Evolutionary conservation across 495 filamentous ascomycete genomes (phyloP).

Genomic region (Daldinia childiae): DNA sequence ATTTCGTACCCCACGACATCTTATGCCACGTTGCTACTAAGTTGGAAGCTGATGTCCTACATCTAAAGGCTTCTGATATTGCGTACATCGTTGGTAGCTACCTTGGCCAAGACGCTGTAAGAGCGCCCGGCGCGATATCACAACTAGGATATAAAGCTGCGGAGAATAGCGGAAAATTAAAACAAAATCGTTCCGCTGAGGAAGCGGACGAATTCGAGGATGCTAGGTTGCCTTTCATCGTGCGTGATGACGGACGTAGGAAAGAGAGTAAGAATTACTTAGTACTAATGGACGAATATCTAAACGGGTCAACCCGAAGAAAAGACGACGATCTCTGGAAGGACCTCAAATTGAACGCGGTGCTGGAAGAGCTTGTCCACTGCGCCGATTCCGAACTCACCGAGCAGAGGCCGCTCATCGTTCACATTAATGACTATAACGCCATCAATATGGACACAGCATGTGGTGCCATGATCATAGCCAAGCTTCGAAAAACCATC

Average conservation of each 20-base stretch:
- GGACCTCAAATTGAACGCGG: constrained; percentile 54
- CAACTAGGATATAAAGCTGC: constrained; percentile 72
- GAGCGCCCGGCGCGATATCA: constrained; percentile 57
- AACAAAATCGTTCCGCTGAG: constrained; percentile 27
- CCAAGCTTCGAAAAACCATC: constrained; percentile 73
- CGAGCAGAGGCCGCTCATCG: constrained; percentile 59
- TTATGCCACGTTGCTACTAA: constrained; percentile 63
- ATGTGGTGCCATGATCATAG: constrained; percentile 67
- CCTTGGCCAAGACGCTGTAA: constrained; percentile 67
- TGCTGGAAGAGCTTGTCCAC: constrained; percentile 51
- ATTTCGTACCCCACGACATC: constrained; percentile 44
- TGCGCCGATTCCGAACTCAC: constrained; percentile 43
- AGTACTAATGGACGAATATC: constrained; percentile 42
- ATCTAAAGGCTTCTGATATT: constrained; percentile 80
- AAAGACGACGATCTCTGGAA: constrained; percentile 53
- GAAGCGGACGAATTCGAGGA: constrained; percentile 12
- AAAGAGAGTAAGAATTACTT: constrained; percentile 35
- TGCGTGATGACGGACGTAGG: constrained; percentile 29
- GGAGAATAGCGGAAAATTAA: constrained; percentile 51
- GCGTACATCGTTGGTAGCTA: constrained; percentile 80
- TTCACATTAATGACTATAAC: constrained; percentile 83
- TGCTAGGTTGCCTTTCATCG: constrained; percentile 1
- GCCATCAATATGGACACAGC: constrained; percentile 72
- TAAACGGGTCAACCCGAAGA: constrained; percentile 29
- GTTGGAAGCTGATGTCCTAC: constrained; percentile 77